Base-by-base conservation (phyloP, 148 eudicot genomes). In the Limonium bicolor region DNA sequence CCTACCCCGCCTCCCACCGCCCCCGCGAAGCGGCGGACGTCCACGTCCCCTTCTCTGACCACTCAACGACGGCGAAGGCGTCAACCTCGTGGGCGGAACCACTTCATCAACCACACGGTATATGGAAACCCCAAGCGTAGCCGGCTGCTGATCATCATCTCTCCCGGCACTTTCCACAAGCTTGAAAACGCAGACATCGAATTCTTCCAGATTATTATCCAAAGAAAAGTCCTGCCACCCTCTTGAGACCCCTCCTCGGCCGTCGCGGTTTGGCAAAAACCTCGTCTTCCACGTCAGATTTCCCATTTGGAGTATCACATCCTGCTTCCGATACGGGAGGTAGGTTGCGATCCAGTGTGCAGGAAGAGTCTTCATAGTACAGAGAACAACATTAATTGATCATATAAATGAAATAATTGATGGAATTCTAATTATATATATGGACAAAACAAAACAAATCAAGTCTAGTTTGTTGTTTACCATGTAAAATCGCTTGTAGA, bases 221-320 rank as follows among this genome's bases (percentile, higher is more conserved):
- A 53, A 12, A 26, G 50, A 40, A 35, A 64, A 64, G 6, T 41
- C 59, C 48, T 53, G 52, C 69, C 64, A 64, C 11, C 69, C 69
- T 22, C 1, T 27, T 27, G 48, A 8, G 22, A 58, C 32, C 25
- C 69, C 64, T 15, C 54, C 64, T 11, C 49, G 49, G 11, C 58
- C 55, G 14, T 26, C 41, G 10, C 49, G 4, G 21, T 53, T 7
- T 39, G 42, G 47, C 18, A 25, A 4, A 5, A 58, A 33, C 46
- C 45, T 58, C 2, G 64, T 36, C 20, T 18, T 7, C 64, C 69
- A 58, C 35, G 23, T 51, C 21, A 40, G 52, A 10, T 36, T 59
- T 0, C 37, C 23, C 0, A 17, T 43, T 3, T 46, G 27, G 18
- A 64, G 69, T n/a, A 36, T 21, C 27, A 64, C 41, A 10, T 18